Base-by-base conservation (phyloP, 225 moss, liverwort and hornwort species). In the Asterella californica region DNA sequence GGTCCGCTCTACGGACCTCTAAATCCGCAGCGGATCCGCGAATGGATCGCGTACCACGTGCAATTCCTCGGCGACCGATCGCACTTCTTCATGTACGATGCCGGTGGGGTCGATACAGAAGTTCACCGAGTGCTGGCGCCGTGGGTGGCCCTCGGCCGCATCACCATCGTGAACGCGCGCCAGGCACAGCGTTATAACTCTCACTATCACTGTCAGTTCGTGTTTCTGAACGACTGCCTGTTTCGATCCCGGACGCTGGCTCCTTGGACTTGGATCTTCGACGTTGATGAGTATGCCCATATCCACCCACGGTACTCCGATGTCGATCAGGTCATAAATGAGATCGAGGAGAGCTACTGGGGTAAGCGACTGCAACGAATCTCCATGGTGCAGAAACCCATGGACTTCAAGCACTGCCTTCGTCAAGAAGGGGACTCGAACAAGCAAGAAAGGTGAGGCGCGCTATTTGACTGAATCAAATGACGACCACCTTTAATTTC, bases 381-480 rank as follows among this genome's bases (percentile, higher is more conserved):
- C 55, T 24, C 68, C 5, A 70, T 84, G 64, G 45, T 57, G 36
- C 84, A 84, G 59, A 86, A 83, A 42, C 91, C 90, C 38, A 94
- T 94, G 90, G 76, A 89, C 27, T 81, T 66, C 46, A 83, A 85
- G 36, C 83, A 92, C 72, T 94, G 94, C 72, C 78, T 84, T 0
- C 55, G 36, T n/a, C 65, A 48, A n/a, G 82, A 70, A 17, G 32
- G n/a, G n/a, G n/a, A 65, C 32, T 33, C 65, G 29, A 32, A 4
- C 32, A 33, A 33, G 68, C 68, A 15, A 6, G 18, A 33, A 24
- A 65, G 68, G 36, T 79, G 38, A 33, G 67, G 2, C n/a, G n/a
- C n/a, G n/a, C n/a, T n/a, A n/a, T n/a, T n/a, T 32, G 25, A 37
- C 11, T 42, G 63, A 45, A 61, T n/a, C 19, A 34, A 61, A 37